These are phyloP conservation scores for Penicillium sp. DNA, from an alignment of 2,329 filamentous ascomycete species.

Conservation along the genomic window DNA sequence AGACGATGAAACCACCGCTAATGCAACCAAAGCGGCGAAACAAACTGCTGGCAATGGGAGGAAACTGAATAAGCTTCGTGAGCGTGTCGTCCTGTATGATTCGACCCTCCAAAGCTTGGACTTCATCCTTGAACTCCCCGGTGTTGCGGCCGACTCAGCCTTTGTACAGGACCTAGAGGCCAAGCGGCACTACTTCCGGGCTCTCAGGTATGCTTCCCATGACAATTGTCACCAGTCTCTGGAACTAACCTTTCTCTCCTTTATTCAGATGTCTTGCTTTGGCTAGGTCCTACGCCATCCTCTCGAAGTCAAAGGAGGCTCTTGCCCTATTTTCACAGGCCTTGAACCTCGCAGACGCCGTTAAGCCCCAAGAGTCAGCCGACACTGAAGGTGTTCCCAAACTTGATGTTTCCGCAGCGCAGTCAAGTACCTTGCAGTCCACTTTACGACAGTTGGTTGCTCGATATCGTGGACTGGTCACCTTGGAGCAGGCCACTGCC, in stretches of 20 bases:
- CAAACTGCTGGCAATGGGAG: constrained; percentile 66
- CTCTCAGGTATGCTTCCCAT: constrained; percentile 65
- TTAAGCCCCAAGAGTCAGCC: constrained; percentile 45
- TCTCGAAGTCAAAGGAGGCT: constrained; percentile 69
- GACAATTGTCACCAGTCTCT: constrained; percentile 9
- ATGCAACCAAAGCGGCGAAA: constrained; percentile 47
- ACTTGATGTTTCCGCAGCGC: constrained; percentile 61
- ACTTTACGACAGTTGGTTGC: constrained; percentile 69
- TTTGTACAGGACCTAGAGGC: constrained; percentile 75
- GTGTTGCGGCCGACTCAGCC: constrained; percentile 75
- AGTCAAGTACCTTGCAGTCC: constrained; percentile 56
- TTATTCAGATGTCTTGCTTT: constrained; percentile 68
- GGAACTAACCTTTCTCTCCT: constrained; percentile 6
- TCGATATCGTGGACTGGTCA: constrained; percentile 79
- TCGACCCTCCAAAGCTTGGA: constrained; percentile 87
- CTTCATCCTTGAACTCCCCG: constrained; percentile 81
- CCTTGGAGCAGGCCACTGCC: constrained; percentile 64
- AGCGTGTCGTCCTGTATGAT: constrained; percentile 86
- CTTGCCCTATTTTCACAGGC: constrained; percentile 80
- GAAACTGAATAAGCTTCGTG: constrained; percentile 74
- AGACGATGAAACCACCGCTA: constrained; percentile 50
- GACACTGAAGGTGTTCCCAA: constrained; percentile 55
- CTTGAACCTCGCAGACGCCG: constrained; percentile 56
- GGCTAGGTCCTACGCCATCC: constrained; percentile 75
- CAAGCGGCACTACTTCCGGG: constrained; percentile 77